These are phyloP conservation scores for Alternaria brassicae DNA, from an alignment of 2,329 filamentous ascomycete genomes.

Conservation along the genomic window DNA sequence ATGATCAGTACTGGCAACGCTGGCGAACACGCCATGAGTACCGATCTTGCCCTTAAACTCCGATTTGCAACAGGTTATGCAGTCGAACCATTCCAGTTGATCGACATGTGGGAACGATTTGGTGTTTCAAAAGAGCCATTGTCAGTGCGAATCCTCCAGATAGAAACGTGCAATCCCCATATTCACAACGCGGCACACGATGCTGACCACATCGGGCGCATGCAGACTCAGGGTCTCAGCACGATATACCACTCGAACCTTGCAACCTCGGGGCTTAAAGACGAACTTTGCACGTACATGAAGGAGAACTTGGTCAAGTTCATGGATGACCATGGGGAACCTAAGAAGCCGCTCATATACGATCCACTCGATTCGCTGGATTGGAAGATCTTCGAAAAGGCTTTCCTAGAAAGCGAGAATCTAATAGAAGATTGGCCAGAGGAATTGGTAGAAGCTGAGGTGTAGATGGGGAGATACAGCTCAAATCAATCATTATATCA, in stretches of 20 bases:
- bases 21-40: constrained; percentile 27
- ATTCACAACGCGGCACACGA: constrained; percentile 22
- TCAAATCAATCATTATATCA: neutral
- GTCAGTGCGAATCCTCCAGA: constrained; percentile 18
- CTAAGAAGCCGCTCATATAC: neutral
- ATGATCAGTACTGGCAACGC: constrained; percentile 22
- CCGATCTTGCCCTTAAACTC: constrained; percentile 19
- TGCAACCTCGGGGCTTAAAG: constrained; percentile 2
- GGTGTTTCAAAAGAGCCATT: neutral
- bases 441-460: neutral
- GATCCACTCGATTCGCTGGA: neutral
- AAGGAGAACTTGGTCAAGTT: neutral
- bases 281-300: constrained; percentile 8
- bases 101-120: constrained; percentile 19
- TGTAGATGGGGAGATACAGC: neutral
- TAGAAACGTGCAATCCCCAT: constrained; percentile 23
- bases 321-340: neutral
- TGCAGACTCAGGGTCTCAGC: constrained; percentile 22
- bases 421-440: neutral
- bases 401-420: neutral
- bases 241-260: constrained; percentile 23
- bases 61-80: constrained; percentile 25
- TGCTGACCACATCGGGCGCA: constrained; percentile 17
- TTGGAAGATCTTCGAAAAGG: neutral
- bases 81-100: constrained; percentile 25